Base-by-base conservation (phyloP, 1,139 yeast genomes). In the Pneumocystis canis region DNA sequence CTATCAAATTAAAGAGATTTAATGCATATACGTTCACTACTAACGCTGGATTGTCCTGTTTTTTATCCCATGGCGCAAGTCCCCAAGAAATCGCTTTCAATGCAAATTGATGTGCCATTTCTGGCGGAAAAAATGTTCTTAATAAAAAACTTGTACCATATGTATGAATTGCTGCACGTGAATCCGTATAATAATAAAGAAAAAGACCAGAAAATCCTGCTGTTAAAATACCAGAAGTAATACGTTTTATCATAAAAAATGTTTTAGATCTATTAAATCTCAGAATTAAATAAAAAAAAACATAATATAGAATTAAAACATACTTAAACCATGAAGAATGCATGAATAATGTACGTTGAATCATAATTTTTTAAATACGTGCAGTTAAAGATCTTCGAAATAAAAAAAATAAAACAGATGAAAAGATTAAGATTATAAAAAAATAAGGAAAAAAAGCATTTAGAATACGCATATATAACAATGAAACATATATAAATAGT, bases 121-220 rank as follows among this genome's bases (percentile, higher is more conserved):
- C 98, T 7, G 92, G 96, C 71, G 83, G 87, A 1, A 94, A 84
- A 7, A 80, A 66, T n/a, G 79, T 73, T 65, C 97, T 80, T 60
- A 88, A 80, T 14, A 84, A 63, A 0, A 97, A 97, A 75, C 95
- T 83, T 60, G 85, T 74, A 2, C 87, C 77, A 70, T 87, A 87
- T 72, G 90, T 94, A 70, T 89, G 94, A 60, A 87, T 75, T 5
- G 89, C 85, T 1, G 97, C 84, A 66, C 95, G 79, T 9, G 97
- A 84, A 74, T 90, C 96, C 64, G 82, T 75, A 40, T 77, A 74
- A 70, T 84, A 85, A 66, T 76, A 76, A 14, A 47, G 2, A 47
- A 47, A 47, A 47, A 47, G 54, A 5, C 54, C 54, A 20, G 31
- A 47, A 47, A 47, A 20, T 9, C 54, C n/a, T 25, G n/a, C 54